Evolutionary conservation across 2,329 filamentous ascomycete species (phyloP), one percentile per base, ranked within the genome.

Genomic region (Akanthomyces uredinophilus): DNA sequence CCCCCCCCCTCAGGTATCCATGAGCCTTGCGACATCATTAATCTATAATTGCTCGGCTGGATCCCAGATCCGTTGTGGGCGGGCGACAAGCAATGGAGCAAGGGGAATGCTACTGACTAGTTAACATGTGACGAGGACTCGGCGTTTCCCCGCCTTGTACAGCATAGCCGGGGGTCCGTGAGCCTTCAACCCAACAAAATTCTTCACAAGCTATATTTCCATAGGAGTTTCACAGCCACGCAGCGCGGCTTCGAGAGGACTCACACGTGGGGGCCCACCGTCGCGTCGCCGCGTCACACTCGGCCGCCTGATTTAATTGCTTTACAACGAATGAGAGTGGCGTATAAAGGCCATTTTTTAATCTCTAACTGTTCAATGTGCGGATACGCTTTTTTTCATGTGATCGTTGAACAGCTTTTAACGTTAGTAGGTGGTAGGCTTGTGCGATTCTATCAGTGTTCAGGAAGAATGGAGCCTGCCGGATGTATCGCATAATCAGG

Each of bases 81-180:
- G 32, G 11, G 32, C 32, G 47, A 7, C 43, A 22, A 20, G 27
- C 27, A 20, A 11, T n/a, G 7, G 18, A n/a, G 27, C 29, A 20
- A 29, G 20, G 16, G 27, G 8, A 7, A 16, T 53, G 6, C 46
- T 18, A 5, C 24, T 18, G n/a, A n/a, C 10, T 37, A 32, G 20
- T 11, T 44, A 18, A 56, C 53, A 44, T 56, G 41, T 56, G 41
- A 56, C 35, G 41, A 32, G 53, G 53, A 32, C 51, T 53, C 51
- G 51, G 51, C 16, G n/a, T 41, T 53, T 27, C 51, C 35, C 37
- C 35, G 51, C 47, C 47, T 53, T 53, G 18, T 50, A 13, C 24
- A 13, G 7, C 46, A 8, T 44, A n/a, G 22, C 18, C 18, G 8
- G 18, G 27, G 27, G 27, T 29, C 27, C 27, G 27, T 29, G 27